Base-by-base conservation (phyloP, 495 filamentous ascomycete genomes). In the Penicillium soppii region DNA sequence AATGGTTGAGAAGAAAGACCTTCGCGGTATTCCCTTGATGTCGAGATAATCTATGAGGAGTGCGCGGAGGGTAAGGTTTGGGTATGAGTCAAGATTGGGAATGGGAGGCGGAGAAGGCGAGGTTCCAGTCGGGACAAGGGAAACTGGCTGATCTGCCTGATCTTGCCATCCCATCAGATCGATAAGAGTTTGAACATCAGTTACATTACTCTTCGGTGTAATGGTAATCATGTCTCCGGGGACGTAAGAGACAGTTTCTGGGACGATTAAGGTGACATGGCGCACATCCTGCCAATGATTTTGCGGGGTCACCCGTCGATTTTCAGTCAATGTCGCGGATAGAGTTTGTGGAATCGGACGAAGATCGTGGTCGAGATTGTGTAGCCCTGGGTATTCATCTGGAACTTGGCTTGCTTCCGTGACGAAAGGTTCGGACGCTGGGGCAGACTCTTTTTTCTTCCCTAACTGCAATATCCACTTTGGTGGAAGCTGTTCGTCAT, bases 241-340 rank as follows among this genome's bases (percentile, higher is more conserved):
- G 0, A 59, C 56, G 48, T 85, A 83, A 0, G 63, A 50, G 12
- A 80, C 51, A 1, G 65, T 54, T 8, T 73, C 62, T 0, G 73
- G 52, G 2, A 85, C 63, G 0, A 74, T 73, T 13, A 96, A 72
- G 1, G 63, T 66, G n/a, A 97, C 69, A 43, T 84, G 81, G 2
- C 94, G 85, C 25, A 97, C 94, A 74, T 97, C 95, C 67, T 99
- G 94, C 87, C 90, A 97, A 66, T 99, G 94, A 6, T 66, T 71
- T 6, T 56, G 36, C 2, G 91, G 82, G 0, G 94, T 97, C 1
- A 95, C 60, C 23, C 92, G 81, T n/a, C 68, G 65, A 61, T 96
- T 95, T 19, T 72, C 49, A 0, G 62, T 59, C 6, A 81, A 54
- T 1, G 64, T 75, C 21, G 69, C 69, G 3, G 62, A 59, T 21